phyloP scores from a whole-genome alignment of 352 stramenopile species.

The Globisporangium recalcitrans region DNA sequence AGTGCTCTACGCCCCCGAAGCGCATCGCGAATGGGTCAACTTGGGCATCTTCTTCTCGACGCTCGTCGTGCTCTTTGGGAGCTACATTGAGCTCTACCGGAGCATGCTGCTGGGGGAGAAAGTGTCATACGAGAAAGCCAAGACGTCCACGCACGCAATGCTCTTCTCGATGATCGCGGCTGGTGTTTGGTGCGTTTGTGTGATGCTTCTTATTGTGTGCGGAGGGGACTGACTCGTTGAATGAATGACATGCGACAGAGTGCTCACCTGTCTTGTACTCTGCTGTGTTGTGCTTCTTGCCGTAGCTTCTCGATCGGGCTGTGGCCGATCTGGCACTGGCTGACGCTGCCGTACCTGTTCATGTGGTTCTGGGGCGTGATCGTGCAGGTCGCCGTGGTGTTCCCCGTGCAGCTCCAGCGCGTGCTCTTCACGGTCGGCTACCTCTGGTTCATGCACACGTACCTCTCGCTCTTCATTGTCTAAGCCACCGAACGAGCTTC shows the following conservation, averaged over 20 bases:
- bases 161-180: conserved; percentile 51
- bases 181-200: conserved; percentile 37
- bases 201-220: background rate
- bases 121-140: conserved; percentile 54
- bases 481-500: conserved; percentile 3
- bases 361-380: conserved; percentile 82
- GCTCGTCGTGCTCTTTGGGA: conserved; percentile 48
- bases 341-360: conserved; percentile 72
- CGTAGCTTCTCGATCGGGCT: conserved; percentile 65
- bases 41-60: conserved; percentile 47
- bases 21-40: conserved; percentile 47
- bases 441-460: conserved; percentile 75
- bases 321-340: conserved; percentile 72
- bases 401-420: conserved; percentile 53
- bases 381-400: conserved; percentile 58
- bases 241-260: no score
- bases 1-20: conserved; percentile 47
- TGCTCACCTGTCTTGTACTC: no score
- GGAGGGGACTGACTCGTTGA: background rate
- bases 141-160: conserved; percentile 66
- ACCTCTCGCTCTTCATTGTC: conserved; percentile 40
- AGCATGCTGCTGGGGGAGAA: conserved; percentile 49
- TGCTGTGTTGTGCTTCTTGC: background rate
- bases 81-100: conserved; percentile 75
- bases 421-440: conserved; percentile 56